These are phyloP conservation scores for Termitomyces sp. DNA, from an alignment of 768 basidiomycete genomes.

Conservation along the genomic window DNA sequence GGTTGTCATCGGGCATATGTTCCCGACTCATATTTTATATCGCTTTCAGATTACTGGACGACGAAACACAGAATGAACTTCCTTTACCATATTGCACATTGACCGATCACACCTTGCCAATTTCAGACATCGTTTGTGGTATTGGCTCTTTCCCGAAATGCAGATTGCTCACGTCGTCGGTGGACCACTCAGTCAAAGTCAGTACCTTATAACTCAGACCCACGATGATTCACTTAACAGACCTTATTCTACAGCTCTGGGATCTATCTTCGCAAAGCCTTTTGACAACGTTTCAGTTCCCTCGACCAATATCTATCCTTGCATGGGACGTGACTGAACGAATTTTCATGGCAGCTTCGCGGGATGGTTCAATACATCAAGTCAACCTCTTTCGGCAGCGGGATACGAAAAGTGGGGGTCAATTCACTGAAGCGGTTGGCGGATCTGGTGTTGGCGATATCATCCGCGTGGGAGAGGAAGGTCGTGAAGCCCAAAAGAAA, in stretches of 20 bases:
- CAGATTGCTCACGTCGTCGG: conserved; percentile 72
- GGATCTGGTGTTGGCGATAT: conserved; percentile 67
- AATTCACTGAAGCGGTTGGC: conserved; percentile 62
- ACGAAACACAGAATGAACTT: conserved; percentile 67
- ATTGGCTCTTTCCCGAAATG: conserved; percentile 74
- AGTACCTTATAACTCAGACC: conserved; percentile 3
- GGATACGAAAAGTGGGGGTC: conserved; percentile 45
- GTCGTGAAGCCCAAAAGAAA: conserved; percentile 38
- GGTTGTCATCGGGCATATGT: not conserved
- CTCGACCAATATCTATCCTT: conserved; percentile 62
- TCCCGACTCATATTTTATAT: not conserved
- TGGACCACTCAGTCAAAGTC: conserved; percentile 92
- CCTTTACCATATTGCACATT: conserved; percentile 75
- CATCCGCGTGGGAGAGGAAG: conserved; percentile 60
- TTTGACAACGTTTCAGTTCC: conserved; percentile 85
- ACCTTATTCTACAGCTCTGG: conserved; percentile 54
- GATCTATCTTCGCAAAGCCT: conserved; percentile 69
- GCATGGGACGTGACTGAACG: conserved; percentile 85
- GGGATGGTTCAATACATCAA: conserved; percentile 71
- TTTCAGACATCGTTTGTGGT: conserved; percentile 79
- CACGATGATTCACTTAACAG: conserved; percentile 2
- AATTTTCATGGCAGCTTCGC: conserved; percentile 80
- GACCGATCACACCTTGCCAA: conserved; percentile 87
- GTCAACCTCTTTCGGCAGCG: conserved; percentile 71
- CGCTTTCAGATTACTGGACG: conserved; percentile 61